Evolutionary conservation across 306 rosid genomes (phyloP).

Genomic region (Trifolium pratense): DNA sequence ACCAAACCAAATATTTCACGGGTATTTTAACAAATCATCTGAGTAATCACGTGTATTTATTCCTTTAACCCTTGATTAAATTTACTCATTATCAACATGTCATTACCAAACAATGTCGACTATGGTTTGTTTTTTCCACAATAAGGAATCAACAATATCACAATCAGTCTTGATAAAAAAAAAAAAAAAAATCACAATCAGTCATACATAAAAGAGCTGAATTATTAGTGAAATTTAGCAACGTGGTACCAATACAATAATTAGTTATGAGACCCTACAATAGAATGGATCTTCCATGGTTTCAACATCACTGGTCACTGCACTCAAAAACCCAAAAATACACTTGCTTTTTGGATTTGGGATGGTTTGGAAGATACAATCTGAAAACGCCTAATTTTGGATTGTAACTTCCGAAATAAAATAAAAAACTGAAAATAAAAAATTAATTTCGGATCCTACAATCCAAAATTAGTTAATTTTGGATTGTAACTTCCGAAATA

Average conservation of each 20-base stretch:
- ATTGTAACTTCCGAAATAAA: too few species aligned
- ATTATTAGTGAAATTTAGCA: neutral
- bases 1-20: neutral
- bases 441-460: too few species aligned
- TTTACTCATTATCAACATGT: neutral
- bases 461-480: too few species aligned
- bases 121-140: too few species aligned
- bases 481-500: too few species aligned
- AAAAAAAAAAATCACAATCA: too few species aligned
- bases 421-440: too few species aligned
- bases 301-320: neutral
- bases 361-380: too few species aligned
- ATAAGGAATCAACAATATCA: neutral
- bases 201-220: neutral
- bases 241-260: neutral
- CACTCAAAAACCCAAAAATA: neutral
- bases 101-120: neutral
- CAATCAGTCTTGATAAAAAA: too few species aligned
- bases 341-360: too few species aligned
- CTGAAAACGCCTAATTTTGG: too few species aligned
- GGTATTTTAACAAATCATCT: neutral
- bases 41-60: neutral
- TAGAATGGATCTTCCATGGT: neutral
- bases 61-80: neutral
- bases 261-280: neutral